Evolutionary conservation across 2,329 filamentous ascomycete species (phyloP), one percentile per base, ranked within the genome.

Genomic region (Alternaria alternata): DNA sequence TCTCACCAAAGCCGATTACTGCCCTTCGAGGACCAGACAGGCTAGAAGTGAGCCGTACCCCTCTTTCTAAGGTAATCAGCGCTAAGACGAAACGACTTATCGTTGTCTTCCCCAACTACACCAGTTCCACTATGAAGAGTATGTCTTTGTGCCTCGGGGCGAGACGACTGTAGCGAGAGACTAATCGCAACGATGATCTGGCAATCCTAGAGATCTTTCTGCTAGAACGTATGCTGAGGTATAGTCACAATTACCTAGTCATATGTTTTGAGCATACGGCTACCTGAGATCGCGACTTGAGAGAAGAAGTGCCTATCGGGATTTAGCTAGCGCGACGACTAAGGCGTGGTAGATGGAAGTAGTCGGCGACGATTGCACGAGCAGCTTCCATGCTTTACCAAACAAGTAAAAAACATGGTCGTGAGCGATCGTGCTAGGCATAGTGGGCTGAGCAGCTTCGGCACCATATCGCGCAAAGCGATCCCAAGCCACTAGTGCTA

Each of bases 401-500:
- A 42, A 24, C 18, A 24, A 42, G 39, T 24, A 24, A 34, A 49
- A 18, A 26, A 36, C 46, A 34, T 34, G 20, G 24, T 14, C 46
- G 8, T 5, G 32, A 36, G 20, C 30, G 16, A 3, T 20, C 14
- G 30, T 24, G 30, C 34, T 24, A 16, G 32, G 12, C 12, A 30
- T 30, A 9, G 14, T 36, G 39, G 12, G n/a, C 43, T 38, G 36
- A 20, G 43, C n/a, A 49, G 22, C 44, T 20, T 28, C 14, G 56
- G 26, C 36, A 46, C n/a, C 16, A 16, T 28, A 41, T 26, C 30
- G 38, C 34, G 51, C 48, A 48, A 36, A 12, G 36, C 41, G 32
- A 52, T 67, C 30, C 67, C 67, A 69, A 69, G 67, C 64, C 67
- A 66, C 55, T 69, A 69, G 67, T 32, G 67, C 67, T 59, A 49